phyloP scores from a whole-genome alignment of 768 basidiomycete species.

The Russula griseocarnosa region DNA sequence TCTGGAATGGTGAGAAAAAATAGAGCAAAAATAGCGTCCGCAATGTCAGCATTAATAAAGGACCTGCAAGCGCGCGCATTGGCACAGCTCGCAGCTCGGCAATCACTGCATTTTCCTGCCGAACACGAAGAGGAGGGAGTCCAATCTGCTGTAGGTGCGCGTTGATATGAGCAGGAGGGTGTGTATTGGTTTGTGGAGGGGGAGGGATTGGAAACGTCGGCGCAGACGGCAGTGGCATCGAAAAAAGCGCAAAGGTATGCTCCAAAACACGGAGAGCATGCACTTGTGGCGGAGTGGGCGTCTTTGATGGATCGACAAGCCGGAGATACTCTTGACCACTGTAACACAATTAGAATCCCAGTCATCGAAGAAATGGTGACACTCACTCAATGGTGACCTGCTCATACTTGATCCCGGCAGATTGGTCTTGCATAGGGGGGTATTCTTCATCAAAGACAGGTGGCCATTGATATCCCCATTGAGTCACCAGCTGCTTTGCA shows the following conservation, averaged over 20 bases:
- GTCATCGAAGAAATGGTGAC: not conserved
- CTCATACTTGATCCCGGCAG: constrained; percentile 26
- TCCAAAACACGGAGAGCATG: constrained; percentile 27
- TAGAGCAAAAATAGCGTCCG: constrained; percentile 27
- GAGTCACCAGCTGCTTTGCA: constrained; percentile 35
- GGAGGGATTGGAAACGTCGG: constrained; percentile 6
- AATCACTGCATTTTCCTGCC: constrained; percentile 24
- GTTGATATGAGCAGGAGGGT: constrained; percentile 21
- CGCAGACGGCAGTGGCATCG: constrained; percentile 16
- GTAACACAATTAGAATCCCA: not conserved
- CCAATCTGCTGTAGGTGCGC: constrained; percentile 27
- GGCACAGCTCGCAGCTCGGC: constrained; percentile 28
- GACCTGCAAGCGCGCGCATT: constrained; percentile 27
- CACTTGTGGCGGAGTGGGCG: constrained; percentile 23
- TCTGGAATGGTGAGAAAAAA: constrained; percentile 29
- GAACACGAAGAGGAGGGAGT: constrained; percentile 24
- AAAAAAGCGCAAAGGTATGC: constrained; percentile 25
- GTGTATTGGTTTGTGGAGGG: constrained; percentile 6
- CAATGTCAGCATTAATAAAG: constrained; percentile 25
- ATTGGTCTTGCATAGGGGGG: constrained; percentile 22
- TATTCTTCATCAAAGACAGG: constrained; percentile 39
- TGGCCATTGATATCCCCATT: constrained; percentile 43
- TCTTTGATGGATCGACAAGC: constrained; percentile 23
- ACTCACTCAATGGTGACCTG: constrained; percentile 24
- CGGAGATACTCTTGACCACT: constrained; percentile 27